Base-by-base conservation (phyloP, 495 filamentous ascomycete genomes). In the Cladorrhinum samala region DNA sequence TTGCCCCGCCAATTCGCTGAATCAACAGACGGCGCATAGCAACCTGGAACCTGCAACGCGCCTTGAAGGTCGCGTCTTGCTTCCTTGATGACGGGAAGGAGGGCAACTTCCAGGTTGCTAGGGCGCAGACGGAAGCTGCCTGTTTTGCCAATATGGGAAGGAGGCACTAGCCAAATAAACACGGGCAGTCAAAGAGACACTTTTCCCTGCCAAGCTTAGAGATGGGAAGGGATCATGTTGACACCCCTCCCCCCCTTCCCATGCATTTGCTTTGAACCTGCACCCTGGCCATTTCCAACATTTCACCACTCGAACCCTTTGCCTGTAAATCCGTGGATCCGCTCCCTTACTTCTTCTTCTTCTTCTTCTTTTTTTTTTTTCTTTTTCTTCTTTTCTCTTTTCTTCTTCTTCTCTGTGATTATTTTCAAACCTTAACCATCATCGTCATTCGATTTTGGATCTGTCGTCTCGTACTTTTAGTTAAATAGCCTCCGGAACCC, bases 361-460 rank as follows among this genome's bases (percentile, higher is more conserved):
- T 54, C 50, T 40, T 27, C 53, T 57, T 49, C 49, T 49, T 27
- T 46, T 49, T 50, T 21, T 45, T 53, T 51, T 50, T 46, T 46
- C 25, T 25, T 21, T 42, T 14, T 38, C 41, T 36, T 50, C 27
- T n/a, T 17, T 14, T 54, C 23, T 47, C 48, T 20, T 33, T 13
- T 21, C 17, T 50, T 37, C 27, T 44, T 49, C 39, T 39, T 16
- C 49, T 43, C 13, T 43, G 11, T 36, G 20, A 23, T 25, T 40
- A 36, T 49, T 40, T 25, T 27, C 16, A 38, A 37, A 7, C 30
- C 30, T 37, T 14, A 7, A 7, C 30, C 6, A 37, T 14, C 6
- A 37, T 7, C 30, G 7, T 37, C 14, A 8, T 45, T 20, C 42
- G 13, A 8, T 18, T 11, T 17, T 19, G 19, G 16, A 9, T 45